A percentile compares a stretch with the other conserved stretches of the same genome.
phyloP scores from a whole-genome alignment of 169 alveolate genomes.

The Cryptosporidium canis region DNA sequence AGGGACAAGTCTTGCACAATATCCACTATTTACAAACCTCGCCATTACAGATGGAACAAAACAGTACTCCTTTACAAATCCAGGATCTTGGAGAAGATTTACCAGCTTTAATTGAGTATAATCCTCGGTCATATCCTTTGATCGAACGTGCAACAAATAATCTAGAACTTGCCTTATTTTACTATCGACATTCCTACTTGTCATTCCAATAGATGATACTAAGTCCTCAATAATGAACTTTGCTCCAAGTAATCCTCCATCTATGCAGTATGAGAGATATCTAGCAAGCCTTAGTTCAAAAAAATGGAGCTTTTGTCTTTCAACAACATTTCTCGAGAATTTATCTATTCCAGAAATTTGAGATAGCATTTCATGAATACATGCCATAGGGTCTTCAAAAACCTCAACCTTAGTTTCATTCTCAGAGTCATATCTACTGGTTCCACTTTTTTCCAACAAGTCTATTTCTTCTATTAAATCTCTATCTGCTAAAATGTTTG shows the following conservation, averaged over 20 bases:
- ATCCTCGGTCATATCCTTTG: constrained; percentile 40
- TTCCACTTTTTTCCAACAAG: constrained; percentile 41
- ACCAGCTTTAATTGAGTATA: constrained; percentile 41
- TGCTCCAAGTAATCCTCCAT: constrained; percentile 70
- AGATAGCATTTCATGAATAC: constrained; percentile 62
- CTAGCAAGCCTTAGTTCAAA: constrained; percentile 67
- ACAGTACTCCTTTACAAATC: constrained; percentile 37
- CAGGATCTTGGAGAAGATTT: constrained; percentile 26
- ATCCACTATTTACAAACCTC: constrained; percentile 62
- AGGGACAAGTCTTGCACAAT: constrained; percentile 69
- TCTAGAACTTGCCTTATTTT: constrained; percentile 62
- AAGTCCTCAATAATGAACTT: constrained; percentile 46
- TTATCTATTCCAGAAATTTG: constrained; percentile 46
- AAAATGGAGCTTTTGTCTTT: constrained; percentile 25
- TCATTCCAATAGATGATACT: constrained; percentile 43
- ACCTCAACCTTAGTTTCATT: constrained; percentile 16
- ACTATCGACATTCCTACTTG: constrained; percentile 21
- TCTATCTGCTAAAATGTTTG: constrained; percentile 35
- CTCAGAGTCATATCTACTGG: constrained; percentile 25
- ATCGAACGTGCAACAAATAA: constrained; percentile 49
- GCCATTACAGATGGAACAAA: constrained; percentile 71
- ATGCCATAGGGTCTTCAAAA: constrained; percentile 68
- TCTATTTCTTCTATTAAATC: constrained; percentile 58
- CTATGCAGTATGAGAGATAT: constrained; percentile 56
- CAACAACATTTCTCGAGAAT: constrained; percentile 23